Conservation (phyloP, 148 eudicot species). For the Vaccinium myrtillus region DNA sequence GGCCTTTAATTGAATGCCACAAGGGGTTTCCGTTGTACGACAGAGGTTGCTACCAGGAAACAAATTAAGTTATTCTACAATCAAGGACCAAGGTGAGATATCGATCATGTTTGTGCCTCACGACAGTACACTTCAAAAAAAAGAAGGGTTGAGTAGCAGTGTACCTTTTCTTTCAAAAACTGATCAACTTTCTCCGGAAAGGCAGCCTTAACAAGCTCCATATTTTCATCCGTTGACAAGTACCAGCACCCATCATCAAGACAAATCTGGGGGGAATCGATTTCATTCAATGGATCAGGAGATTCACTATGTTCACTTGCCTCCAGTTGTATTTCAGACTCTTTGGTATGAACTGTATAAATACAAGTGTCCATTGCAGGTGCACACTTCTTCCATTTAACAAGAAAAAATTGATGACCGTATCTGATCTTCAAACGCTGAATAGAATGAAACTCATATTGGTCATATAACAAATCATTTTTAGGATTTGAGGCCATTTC, state of each 20-base stretch:
- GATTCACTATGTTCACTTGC: slow-evolving; percentile 30
- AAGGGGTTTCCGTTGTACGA: not conserved
- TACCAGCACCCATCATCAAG: slow-evolving; percentile 51
- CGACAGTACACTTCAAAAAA: not conserved
- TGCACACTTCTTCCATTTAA: slow-evolving; percentile 73
- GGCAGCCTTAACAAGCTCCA: slow-evolving; percentile 70
- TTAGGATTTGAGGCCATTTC: slow-evolving; percentile 52
- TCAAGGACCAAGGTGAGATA: not conserved
- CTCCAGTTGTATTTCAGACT: slow-evolving; percentile 32
- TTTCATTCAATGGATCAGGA: slow-evolving; percentile 48
- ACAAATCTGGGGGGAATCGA: slow-evolving; percentile 46
- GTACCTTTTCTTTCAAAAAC: slow-evolving; percentile 66
- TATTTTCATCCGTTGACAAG: slow-evolving; percentile 72
- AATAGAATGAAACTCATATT: slow-evolving; percentile 71
- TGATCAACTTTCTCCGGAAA: slow-evolving; percentile 59
- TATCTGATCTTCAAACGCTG: slow-evolving; percentile 69
- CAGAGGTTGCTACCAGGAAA: not conserved
- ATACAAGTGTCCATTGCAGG: slow-evolving; percentile 21
- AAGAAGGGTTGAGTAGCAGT: not conserved
- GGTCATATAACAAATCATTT: slow-evolving; percentile 53
- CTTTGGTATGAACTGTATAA: slow-evolving; percentile 29
- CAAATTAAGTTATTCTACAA: not conserved
- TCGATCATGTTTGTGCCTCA: not conserved
- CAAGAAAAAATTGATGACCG: slow-evolving; percentile 61
- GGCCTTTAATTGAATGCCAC: not conserved